Conservation (phyloP, 345 rosid genomes). For the Linum usitatissimum region DNA sequence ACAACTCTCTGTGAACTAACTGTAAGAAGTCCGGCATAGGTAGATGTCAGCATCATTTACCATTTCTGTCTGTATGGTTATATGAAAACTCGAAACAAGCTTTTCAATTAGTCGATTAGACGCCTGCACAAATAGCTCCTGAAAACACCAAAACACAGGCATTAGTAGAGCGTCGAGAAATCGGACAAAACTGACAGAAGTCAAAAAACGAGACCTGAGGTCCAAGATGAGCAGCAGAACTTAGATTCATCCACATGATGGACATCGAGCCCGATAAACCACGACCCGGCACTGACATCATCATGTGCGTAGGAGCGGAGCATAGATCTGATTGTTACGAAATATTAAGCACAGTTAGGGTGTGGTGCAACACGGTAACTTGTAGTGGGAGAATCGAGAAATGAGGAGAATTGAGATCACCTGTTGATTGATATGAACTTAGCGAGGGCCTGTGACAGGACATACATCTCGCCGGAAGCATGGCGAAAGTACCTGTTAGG, state of each 20-base stretch:
- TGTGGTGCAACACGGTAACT: not conserved
- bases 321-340: not conserved
- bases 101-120: constrained; percentile 14
- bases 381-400: not conserved
- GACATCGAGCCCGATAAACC: constrained; percentile 58
- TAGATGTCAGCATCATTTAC: not conserved
- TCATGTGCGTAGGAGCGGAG: constrained; percentile 45
- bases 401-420: not conserved
- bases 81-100: not conserved
- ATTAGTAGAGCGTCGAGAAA: not conserved
- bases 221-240: constrained; percentile 71
- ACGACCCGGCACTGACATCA: constrained; percentile 64
- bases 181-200: not conserved
- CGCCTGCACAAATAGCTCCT: constrained; percentile 74
- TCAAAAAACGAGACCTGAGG: constrained; percentile 32
- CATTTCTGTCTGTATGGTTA: not conserved
- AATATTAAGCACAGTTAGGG: not conserved
- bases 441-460: not conserved
- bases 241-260: constrained; percentile 51
- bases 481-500: constrained; percentile 7
- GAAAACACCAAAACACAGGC: constrained; percentile 10
- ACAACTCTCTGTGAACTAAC: not conserved
- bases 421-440: constrained; percentile 12
- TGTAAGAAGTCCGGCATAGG: not conserved
- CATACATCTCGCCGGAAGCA: constrained; percentile 3